Conservation (phyloP, 176 grass and related monocot species). For the Oryza officinalis region DNA sequence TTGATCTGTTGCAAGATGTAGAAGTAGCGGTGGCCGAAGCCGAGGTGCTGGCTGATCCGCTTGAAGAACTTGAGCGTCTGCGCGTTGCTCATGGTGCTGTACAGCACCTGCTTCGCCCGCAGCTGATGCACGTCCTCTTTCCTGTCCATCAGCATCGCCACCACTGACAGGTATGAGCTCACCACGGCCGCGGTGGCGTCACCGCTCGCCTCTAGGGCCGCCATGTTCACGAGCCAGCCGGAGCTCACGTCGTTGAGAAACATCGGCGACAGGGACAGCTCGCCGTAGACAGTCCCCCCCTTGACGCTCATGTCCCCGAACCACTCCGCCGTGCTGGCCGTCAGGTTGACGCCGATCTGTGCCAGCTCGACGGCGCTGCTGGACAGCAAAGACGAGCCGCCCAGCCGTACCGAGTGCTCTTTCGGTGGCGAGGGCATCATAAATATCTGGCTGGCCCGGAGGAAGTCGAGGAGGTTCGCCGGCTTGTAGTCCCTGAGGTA, state of each 20-base stretch:
- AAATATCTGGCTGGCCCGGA: no score
- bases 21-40: background rate
- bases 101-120: background rate
- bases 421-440: no score
- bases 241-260: background rate
- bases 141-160: constrained; percentile 24
- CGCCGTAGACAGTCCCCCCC: background rate
- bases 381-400: no score
- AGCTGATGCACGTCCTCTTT: constrained; percentile 24
- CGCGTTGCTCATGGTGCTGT: background rate
- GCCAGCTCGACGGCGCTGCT: constrained; percentile 10
- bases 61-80: background rate
- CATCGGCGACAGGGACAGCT: background rate
- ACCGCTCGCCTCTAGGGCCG: background rate
- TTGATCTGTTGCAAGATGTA: rapidly evolving
- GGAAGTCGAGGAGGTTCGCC: no score
- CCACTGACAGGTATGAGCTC: background rate
- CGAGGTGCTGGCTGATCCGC: background rate
- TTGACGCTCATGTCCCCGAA: background rate
- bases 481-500: no score
- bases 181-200: background rate
- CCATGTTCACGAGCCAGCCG: constrained; percentile 17
- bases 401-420: no score
- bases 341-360: background rate
- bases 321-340: background rate